These are phyloP conservation scores for Pugionium dolabratum DNA, from an alignment of 345 rosid genomes.

Conservation along the genomic window DNA sequence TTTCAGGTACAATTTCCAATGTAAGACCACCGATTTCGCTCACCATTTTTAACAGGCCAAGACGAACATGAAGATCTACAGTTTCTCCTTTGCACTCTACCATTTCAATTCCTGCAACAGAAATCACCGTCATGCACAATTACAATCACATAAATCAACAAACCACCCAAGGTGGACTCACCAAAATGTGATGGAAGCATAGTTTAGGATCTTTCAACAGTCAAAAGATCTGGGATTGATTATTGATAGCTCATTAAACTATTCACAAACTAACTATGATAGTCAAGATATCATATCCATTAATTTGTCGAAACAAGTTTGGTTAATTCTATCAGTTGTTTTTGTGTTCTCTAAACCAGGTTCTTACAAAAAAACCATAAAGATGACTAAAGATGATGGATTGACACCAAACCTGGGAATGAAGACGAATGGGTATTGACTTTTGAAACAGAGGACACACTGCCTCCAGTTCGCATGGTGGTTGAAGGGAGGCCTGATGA, in stretches of 20 bases:
- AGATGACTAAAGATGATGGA: constrained; percentile 14
- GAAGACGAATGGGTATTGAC: constrained; percentile 32
- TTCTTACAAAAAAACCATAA: constrained; percentile 5
- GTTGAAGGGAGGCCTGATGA: constrained; percentile 59
- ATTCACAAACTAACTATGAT: not conserved
- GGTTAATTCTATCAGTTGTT: not conserved
- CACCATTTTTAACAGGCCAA: constrained; percentile 73
- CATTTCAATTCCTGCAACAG: constrained; percentile 49
- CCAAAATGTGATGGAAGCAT: not conserved
- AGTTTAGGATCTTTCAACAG: not conserved
- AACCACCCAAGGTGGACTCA: not conserved
- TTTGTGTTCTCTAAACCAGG: constrained; percentile 10
- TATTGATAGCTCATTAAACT: not conserved
- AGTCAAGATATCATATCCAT: not conserved
- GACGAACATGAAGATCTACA: constrained; percentile 67
- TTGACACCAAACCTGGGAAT: constrained; percentile 46
- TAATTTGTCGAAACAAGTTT: not conserved
- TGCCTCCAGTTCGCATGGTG: constrained; percentile 76
- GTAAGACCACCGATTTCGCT: constrained; percentile 63
- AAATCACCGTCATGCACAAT: constrained; percentile 4
- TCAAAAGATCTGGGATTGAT: not conserved
- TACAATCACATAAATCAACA: constrained; percentile 18
- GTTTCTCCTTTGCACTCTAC: constrained; percentile 71
- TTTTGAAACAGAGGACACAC: constrained; percentile 45
- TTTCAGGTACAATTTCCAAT: constrained; percentile 68